Evolutionary conservation across 495 filamentous ascomycete species (phyloP).

Genomic region (Haplographium delicatum): DNA sequence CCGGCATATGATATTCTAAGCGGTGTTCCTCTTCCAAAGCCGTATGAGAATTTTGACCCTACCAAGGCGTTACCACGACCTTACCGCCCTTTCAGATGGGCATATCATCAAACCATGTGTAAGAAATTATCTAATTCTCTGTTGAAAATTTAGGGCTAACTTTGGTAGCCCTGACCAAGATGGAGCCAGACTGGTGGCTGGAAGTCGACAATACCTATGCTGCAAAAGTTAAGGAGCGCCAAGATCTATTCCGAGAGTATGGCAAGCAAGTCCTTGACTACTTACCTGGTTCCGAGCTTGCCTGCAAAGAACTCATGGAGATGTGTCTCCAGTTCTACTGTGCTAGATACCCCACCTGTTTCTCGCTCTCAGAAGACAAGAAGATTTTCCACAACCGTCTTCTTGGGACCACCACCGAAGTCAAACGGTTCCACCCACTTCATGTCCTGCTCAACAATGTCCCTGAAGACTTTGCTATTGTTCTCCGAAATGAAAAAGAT

Average conservation of each 20-base stretch:
- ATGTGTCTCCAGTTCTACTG: conserved; percentile 76
- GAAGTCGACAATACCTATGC: conserved; percentile 79
- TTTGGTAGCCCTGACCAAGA: conserved; percentile 71
- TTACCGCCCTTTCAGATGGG: conserved; percentile 80
- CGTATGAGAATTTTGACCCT: conserved; percentile 63
- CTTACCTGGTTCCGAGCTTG: conserved; percentile 75
- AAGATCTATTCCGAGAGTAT: conserved; percentile 59
- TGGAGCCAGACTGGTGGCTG: conserved; percentile 87
- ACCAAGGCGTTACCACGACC: conserved; percentile 61
- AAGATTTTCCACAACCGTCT: conserved; percentile 66
- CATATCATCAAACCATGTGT: conserved; percentile 95
- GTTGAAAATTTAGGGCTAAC: too few relatives aligned
- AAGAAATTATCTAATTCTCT: conserved; percentile 29
- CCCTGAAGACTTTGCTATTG: conserved; percentile 84
- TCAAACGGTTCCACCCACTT: conserved; percentile 61
- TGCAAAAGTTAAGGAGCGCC: conserved; percentile 64
- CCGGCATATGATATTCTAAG: conserved; percentile 76
- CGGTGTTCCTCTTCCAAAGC: conserved; percentile 68
- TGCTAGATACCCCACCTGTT: conserved; percentile 75
- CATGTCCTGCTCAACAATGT: conserved; percentile 74
- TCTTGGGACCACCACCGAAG: conserved; percentile 56
- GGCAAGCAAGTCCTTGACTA: conserved; percentile 59
- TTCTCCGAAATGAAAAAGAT: conserved; percentile 63
- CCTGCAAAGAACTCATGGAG: conserved; percentile 88
- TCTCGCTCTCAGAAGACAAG: conserved; percentile 55